These are phyloP conservation scores for Arachis monticola DNA, from an alignment of 331 rosid genomes.

Conservation along the genomic window DNA sequence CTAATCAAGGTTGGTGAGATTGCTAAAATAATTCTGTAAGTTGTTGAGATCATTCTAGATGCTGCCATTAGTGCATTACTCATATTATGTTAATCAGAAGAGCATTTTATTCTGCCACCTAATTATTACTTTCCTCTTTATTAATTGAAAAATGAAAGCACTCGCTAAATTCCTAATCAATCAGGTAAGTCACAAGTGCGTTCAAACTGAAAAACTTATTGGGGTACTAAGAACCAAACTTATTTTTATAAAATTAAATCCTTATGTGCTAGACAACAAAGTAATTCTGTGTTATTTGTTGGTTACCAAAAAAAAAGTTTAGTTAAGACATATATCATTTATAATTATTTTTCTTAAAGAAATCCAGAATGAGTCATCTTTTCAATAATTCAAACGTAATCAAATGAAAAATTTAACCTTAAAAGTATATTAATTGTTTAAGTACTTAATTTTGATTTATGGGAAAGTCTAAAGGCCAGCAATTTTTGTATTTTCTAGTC, in stretches of 20 bases:
- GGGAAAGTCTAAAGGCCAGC: no score
- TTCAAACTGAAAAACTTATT: not conserved
- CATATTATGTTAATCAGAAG: slow-evolving; percentile 18
- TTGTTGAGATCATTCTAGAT: slow-evolving; percentile 24
- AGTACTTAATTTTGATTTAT: no score
- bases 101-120: slow-evolving; percentile 39
- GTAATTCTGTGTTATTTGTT: no score
- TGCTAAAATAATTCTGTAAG: not conserved
- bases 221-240: not conserved
- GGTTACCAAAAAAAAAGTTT: no score
- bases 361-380: no score
- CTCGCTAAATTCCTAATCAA: not conserved
- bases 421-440: no score
- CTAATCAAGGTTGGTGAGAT: slow-evolving; percentile 30
- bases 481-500: no score
- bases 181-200: not conserved
- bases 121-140: slow-evolving; percentile 4
- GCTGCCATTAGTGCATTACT: slow-evolving; percentile 37
- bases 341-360: no score
- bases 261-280: no score
- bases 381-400: no score
- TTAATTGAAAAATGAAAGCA: not conserved
- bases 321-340: no score
- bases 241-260: not conserved
- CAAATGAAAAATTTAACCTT: no score